A percentile compares a stretch with the other conserved stretches of the same genome.
These are phyloP conservation scores for Capsicum rhomboideum DNA, from an alignment of 257 asterid genomes.

Conservation along the genomic window DNA sequence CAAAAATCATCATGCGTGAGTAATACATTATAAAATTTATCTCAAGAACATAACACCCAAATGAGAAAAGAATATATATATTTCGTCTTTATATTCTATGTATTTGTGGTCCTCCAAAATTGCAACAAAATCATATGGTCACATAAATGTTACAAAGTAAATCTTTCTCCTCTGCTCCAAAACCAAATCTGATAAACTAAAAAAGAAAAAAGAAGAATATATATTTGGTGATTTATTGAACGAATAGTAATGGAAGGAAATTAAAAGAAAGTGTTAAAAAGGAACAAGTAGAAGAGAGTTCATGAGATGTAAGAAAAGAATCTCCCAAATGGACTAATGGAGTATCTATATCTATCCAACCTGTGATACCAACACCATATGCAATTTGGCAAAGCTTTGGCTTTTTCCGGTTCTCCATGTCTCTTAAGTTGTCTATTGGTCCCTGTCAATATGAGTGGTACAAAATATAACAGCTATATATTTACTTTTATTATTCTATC, in stretches of 20 bases:
- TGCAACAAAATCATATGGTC: neutral
- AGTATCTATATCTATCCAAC: neutral
- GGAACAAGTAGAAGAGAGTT: neutral
- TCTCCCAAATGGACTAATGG: neutral
- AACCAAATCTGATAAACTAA: neutral
- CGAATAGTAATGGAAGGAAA: neutral
- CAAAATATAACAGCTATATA: neutral
- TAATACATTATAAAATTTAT: neutral
- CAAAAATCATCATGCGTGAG: neutral
- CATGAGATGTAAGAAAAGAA: constrained; percentile 5
- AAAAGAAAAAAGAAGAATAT: neutral
- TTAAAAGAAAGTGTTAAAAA: neutral
- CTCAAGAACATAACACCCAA: neutral
- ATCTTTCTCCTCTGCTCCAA: neutral
- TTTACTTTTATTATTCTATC: neutral
- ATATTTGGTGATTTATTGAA: neutral
- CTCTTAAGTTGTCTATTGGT: neutral
- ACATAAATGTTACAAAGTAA: neutral
- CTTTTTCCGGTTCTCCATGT: neutral
- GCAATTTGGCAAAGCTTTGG: neutral
- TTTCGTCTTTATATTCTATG: neutral
- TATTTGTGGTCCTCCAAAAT: neutral
- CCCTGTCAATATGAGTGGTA: neutral
- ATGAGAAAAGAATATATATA: neutral
- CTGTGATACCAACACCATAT: neutral